A percentile compares a stretch with the other conserved stretches of the same genome.
These are phyloP conservation scores for Drosera capensis DNA, from an alignment of 148 eudicot genomes.

Conservation along the genomic window DNA sequence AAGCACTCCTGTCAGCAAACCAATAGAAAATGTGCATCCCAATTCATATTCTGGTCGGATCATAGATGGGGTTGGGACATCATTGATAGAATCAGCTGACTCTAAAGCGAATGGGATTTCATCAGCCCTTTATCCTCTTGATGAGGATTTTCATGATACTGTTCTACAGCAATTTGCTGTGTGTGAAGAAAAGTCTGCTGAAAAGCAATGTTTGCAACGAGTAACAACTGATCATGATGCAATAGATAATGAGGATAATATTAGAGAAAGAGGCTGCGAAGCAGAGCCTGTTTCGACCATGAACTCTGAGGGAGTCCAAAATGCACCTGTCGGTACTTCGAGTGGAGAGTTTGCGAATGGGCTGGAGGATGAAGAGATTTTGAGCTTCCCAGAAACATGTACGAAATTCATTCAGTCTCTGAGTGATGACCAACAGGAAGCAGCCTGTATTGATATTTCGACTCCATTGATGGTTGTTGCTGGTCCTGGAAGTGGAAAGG, in stretches of 20 bases:
- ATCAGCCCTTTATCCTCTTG: slow-evolving; percentile 17
- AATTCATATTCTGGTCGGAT: slow-evolving; percentile 14
- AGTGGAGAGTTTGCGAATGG: slow-evolving; percentile 8
- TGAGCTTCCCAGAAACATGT: slow-evolving; percentile 47
- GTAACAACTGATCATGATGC: slow-evolving; percentile 8
- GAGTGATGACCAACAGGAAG: slow-evolving; percentile 68
- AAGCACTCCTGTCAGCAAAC: background rate
- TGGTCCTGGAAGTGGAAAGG: slow-evolving; percentile 99
- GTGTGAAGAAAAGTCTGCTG: slow-evolving; percentile 33
- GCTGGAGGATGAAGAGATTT: slow-evolving; percentile 9
- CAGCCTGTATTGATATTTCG: slow-evolving; percentile 71
- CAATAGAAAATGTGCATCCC: slow-evolving; percentile 8
- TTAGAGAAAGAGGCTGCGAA: slow-evolving; percentile 11
- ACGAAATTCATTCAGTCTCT: slow-evolving; percentile 50
- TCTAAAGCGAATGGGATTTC: slow-evolving; percentile 16
- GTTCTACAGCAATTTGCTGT: slow-evolving; percentile 69
- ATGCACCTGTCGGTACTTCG: slow-evolving; percentile 12
- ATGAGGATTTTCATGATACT: slow-evolving; percentile 55
- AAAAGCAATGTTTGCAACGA: slow-evolving; percentile 8
- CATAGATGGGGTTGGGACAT: too few relatives aligned
- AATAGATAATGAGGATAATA: slow-evolving; percentile 8
- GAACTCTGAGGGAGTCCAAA: slow-evolving; percentile 13
- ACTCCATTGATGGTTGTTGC: slow-evolving; percentile 83
- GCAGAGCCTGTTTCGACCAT: slow-evolving; percentile 7
- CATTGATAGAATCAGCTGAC: slow-evolving; percentile 6